These are phyloP conservation scores for Tolypocladium endophyticum DNA, from an alignment of 2,329 filamentous ascomycete species.

Conservation along the genomic window DNA sequence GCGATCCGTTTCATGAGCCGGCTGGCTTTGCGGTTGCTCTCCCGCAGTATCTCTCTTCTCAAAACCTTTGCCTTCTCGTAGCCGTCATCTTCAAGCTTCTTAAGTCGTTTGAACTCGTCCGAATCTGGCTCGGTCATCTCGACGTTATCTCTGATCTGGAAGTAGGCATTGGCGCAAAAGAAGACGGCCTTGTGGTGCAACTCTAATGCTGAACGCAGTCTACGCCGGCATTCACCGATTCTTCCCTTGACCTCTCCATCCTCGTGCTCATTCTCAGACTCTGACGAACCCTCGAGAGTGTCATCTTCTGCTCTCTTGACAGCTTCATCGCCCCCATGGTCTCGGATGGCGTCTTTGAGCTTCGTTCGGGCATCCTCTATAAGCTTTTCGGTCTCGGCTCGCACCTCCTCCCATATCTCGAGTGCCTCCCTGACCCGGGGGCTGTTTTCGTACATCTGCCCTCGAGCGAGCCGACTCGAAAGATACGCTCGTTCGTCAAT, in stretches of 20 bases:
- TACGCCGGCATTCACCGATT: slow-evolving; percentile 47
- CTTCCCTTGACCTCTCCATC: slow-evolving; percentile 25
- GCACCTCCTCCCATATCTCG: slow-evolving; percentile 53
- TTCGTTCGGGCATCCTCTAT: slow-evolving; percentile 56
- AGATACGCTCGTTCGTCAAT: slow-evolving; percentile 60
- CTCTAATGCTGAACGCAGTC: slow-evolving; percentile 64
- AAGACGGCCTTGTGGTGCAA: slow-evolving; percentile 74
- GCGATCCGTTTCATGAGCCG: slow-evolving; percentile 52
- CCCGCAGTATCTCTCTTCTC: slow-evolving; percentile 66
- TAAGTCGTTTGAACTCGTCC: slow-evolving; percentile 53
- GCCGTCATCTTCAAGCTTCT: slow-evolving; percentile 57
- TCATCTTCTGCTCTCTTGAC: slow-evolving; percentile 1
- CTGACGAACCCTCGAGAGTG: slow-evolving; percentile 11
- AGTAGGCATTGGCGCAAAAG: slow-evolving; percentile 75
- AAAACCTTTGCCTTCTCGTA: slow-evolving; percentile 73
- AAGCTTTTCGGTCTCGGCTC: slow-evolving; percentile 35
- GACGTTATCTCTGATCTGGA: slow-evolving; percentile 67
- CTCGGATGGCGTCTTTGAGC: slow-evolving; percentile 38
- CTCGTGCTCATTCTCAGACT: slow-evolving; percentile 25
- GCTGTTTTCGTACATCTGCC: slow-evolving; percentile 71
- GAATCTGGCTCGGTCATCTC: slow-evolving; percentile 55
- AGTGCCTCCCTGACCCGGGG: slow-evolving; percentile 58
- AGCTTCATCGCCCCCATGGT: slow-evolving; percentile 6
- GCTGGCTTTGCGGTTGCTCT: slow-evolving; percentile 26
- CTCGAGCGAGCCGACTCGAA: slow-evolving; percentile 52